Evolutionary conservation across 805 yeast genomes (phyloP).

Genomic region (Dipodascus albidus): DNA sequence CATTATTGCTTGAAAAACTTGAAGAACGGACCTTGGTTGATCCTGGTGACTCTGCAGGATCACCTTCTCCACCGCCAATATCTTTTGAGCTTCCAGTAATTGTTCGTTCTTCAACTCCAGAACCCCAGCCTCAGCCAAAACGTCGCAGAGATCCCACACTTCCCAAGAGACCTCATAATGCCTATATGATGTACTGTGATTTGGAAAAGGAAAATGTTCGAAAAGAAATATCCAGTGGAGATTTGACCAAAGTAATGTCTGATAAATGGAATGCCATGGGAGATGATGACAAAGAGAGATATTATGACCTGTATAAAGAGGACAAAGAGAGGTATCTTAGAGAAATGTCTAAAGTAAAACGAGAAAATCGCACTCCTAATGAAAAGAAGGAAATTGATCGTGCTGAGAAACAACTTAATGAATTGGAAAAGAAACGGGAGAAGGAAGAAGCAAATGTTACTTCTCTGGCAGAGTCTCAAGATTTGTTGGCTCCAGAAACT

Average conservation of each 20-base stretch:
- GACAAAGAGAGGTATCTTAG: conserved; percentile 65
- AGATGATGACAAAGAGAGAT: conserved; percentile 60
- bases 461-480: neutral
- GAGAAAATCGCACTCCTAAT: neutral
- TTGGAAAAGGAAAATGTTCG: conserved; percentile 66
- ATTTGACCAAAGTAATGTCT: conserved; percentile 66
- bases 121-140: conserved; percentile 7
- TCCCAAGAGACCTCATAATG: conserved; percentile 86
- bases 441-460: neutral
- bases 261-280: conserved; percentile 76
- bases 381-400: conserved; percentile 1
- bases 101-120: neutral
- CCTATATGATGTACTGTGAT: conserved; percentile 80
- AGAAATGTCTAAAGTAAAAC: conserved; percentile 37
- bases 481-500: neutral
- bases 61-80: conserved; percentile 5
- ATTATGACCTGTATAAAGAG: conserved; percentile 61
- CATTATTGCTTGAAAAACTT: conserved; percentile 66
- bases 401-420: conserved; percentile 1
- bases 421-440: neutral
- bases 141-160: conserved; percentile 61
- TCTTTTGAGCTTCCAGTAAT: neutral
- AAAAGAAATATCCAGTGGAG: conserved; percentile 43
- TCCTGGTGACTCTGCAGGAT: conserved; percentile 20
- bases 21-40: conserved; percentile 33